These are phyloP conservation scores for Claviceps lovelessii DNA, from an alignment of 2,329 filamentous ascomycete species.

Conservation along the genomic window DNA sequence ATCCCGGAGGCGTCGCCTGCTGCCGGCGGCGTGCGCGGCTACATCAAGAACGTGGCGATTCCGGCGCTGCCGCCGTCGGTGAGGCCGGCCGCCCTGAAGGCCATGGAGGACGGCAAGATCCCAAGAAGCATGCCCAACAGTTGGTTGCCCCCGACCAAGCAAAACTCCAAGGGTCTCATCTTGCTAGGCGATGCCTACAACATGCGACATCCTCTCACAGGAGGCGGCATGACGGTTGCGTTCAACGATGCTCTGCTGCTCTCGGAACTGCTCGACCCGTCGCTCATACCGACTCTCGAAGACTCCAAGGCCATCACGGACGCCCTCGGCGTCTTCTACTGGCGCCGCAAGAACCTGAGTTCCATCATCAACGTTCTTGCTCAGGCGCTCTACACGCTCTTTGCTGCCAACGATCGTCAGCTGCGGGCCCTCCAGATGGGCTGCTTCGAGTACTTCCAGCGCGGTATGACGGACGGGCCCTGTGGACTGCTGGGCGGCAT, in stretches of 20 bases:
- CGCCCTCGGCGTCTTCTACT: constrained; percentile 69
- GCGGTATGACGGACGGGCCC: constrained; percentile 61
- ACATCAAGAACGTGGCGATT: constrained; percentile 67
- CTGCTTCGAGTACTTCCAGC: constrained; percentile 85
- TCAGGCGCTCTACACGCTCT: constrained; percentile 80
- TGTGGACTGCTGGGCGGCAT: constrained; percentile 71
- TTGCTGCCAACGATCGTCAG: constrained; percentile 68
- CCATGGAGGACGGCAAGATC: constrained; percentile 64
- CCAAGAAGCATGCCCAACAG: constrained; percentile 86
- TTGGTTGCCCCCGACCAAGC: constrained; percentile 65
- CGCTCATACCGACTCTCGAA: constrained; percentile 51
- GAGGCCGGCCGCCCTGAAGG: constrained; percentile 58
- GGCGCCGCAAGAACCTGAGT: constrained; percentile 67
- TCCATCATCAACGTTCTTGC: constrained; percentile 96
- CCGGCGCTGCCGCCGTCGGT: constrained; percentile 61
- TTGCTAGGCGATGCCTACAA: constrained; percentile 91
- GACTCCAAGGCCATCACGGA: constrained; percentile 50
- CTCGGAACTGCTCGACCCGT: constrained; percentile 56
- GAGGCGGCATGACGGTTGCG: constrained; percentile 94
- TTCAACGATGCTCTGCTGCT: constrained; percentile 83
- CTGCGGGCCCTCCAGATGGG: constrained; percentile 71
- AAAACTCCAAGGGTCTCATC: constrained; percentile 48
- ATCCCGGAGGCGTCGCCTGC: constrained; percentile 57
- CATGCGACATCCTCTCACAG: constrained; percentile 97
- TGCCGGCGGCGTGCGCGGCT: constrained; percentile 70